phyloP scores from a whole-genome alignment of 2,329 filamentous ascomycete species.

The Colletotrichum theobromicola region DNA sequence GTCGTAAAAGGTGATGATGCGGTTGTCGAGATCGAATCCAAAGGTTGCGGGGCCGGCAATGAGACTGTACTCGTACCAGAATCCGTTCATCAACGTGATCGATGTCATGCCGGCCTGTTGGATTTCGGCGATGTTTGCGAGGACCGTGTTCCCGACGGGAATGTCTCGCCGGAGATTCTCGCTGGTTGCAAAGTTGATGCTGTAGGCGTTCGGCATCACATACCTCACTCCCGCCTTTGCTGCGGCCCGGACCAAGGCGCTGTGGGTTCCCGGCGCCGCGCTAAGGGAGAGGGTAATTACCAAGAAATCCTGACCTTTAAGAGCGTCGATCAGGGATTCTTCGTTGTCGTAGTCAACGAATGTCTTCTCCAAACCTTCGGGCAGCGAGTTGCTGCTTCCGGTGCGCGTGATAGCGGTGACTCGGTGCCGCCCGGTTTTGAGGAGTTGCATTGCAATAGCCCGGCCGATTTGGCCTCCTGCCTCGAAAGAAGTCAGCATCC shows the following conservation, averaged over 20 bases:
- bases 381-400: conserved; percentile 43
- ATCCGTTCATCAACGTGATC: conserved; percentile 45
- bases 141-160: conserved; percentile 35
- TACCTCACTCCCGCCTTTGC: conserved; percentile 54
- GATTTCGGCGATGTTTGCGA: conserved; percentile 29
- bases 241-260: conserved; percentile 52
- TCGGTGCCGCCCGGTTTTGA: conserved; percentile 54
- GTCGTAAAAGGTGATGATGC: conserved; percentile 51
- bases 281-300: conserved; percentile 52
- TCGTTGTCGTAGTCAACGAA: conserved; percentile 48
- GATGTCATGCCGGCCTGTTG: neutral
- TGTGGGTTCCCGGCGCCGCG: conserved; percentile 43
- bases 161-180: conserved; percentile 23
- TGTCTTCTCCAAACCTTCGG: conserved; percentile 45
- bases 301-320: conserved; percentile 57
- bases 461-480: conserved; percentile 45
- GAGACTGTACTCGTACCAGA: conserved; percentile 61
- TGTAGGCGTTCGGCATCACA: conserved; percentile 55
- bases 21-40: conserved; percentile 54
- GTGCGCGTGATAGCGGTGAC: conserved; percentile 57
- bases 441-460: conserved; percentile 44
- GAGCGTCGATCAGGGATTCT: conserved; percentile 47
- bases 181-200: conserved; percentile 20
- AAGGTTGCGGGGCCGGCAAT: conserved; percentile 34
- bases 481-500: conserved; percentile 26